Base-by-base conservation (phyloP, 441 rosid genomes). In the Syzygium malaccense region DNA sequence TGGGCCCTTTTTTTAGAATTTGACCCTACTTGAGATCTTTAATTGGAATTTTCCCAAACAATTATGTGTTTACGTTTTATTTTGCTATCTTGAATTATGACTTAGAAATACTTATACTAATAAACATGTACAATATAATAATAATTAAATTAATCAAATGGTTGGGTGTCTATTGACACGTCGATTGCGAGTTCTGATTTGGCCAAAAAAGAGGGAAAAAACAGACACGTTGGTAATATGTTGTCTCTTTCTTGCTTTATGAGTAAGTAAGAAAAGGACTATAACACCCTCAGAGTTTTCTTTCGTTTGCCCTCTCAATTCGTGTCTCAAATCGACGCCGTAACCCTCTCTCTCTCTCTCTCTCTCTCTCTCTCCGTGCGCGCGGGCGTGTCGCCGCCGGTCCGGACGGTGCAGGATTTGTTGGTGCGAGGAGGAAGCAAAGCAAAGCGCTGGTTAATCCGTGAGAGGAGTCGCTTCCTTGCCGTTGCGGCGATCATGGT, bases 221-320 rank as follows among this genome's bases (percentile, higher is more conserved):
- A 12, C 32, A 5, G 5, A 37, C 28, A 0, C 6, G 83, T 23
- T 20, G 28, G 28, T 0, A 20, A 10, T 18, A 20, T 0, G 28
- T 14, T 26, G 30, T 1, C 64, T 26, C 64, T 58, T 26, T 58
- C 66, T 28, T 13, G 26, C 8, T 28, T 60, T 60, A 7, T 60
- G 4, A 26, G 17, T 28, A 3, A 4, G 62, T 1, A 60, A 14
- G 32, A 60, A 60, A 1, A 2, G 66, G 66, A 60, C 66, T 30
- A 13, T 28, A 28, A 60, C 32, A 17, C 66, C 66, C 66, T 60
- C 14, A 18, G 32, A 60, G 66, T 75, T 3, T 14, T 45, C 51
- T 12, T 75, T 12, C 5, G 14, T 37, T 71, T 49, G 17, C 80
- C 83, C 83, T 71, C 51, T 41, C 28, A 1, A 23, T 12, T 41